These are phyloP conservation scores for Solanum chacoense DNA, from an alignment of 305 asterid species.

Conservation along the genomic window DNA sequence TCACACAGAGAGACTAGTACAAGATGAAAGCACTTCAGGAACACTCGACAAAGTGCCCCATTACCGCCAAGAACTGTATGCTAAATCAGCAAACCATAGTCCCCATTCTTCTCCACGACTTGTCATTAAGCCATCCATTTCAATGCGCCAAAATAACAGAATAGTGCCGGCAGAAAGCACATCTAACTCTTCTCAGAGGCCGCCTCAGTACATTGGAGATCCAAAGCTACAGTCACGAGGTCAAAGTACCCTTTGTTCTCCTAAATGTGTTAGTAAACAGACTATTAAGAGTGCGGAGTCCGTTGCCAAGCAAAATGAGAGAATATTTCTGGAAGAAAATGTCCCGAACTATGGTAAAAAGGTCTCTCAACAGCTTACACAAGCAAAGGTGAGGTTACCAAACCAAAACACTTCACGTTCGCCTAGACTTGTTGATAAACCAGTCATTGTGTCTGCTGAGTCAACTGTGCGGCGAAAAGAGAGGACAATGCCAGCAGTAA, in stretches of 20 bases:
- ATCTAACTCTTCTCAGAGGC: conserved; percentile 5
- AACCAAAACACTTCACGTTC: conserved; percentile 11
- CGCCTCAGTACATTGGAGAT: conserved; percentile 10
- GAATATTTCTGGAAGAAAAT: conserved; percentile 10
- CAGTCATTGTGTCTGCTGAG: conserved; percentile 14
- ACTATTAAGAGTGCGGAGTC: conserved; percentile 14
- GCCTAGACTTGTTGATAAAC: conserved; percentile 8
- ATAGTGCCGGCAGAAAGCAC: conserved; percentile 25
- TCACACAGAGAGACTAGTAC: conserved; percentile 13
- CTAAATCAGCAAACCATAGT: conserved; percentile 23
- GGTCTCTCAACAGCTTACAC: conserved; percentile 18
- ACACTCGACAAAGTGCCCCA: background rate
- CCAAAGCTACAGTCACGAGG: conserved; percentile 18
- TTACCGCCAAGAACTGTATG: conserved; percentile 13
- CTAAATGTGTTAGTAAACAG: conserved; percentile 11
- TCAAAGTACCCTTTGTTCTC: conserved; percentile 26
- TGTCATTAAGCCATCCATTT: conserved; percentile 3
- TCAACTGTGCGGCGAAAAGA: conserved; percentile 8
- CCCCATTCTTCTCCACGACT: conserved; percentile 24
- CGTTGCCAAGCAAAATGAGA: conserved; percentile 6
- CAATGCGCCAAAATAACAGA: conserved; percentile 5
- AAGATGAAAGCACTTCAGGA: conserved; percentile 26
- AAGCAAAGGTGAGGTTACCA: conserved; percentile 18
- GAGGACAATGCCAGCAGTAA: conserved; percentile 11
- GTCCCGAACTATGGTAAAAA: conserved; percentile 10